Evolutionary conservation across 371 early-diverging fungal genomes (phyloP).

Genomic region (Rhizopus delemar): DNA sequence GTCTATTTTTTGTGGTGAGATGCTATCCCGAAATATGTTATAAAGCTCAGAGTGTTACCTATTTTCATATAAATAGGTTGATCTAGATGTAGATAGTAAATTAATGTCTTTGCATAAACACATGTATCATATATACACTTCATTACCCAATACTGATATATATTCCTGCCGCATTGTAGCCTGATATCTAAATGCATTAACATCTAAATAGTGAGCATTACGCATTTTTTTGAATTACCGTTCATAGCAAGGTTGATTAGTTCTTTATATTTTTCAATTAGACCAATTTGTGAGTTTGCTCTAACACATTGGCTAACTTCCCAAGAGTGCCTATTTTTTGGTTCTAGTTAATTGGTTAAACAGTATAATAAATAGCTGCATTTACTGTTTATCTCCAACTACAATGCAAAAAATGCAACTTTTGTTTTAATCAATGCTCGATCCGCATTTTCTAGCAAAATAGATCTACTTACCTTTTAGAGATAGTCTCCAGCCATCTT

Average conservation of each 20-base stretch:
- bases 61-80: not conserved
- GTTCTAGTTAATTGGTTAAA: not conserved
- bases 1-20: not conserved
- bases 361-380: not conserved
- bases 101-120: not conserved
- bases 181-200: not conserved
- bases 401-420: not conserved
- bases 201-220: not conserved
- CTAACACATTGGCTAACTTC: not conserved
- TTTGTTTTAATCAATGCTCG: not conserved
- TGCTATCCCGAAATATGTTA: not conserved
- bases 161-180: not conserved
- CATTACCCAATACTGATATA: not conserved
- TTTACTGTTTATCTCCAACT: constrained; percentile 2
- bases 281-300: constrained; percentile 1
- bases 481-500: constrained; percentile 1
- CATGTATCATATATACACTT: not conserved
- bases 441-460: not conserved
- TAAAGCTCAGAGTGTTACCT: not conserved
- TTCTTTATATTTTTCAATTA: not conserved
- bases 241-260: not conserved
- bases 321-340: not conserved
- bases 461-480: constrained; percentile 1
- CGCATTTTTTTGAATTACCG: not conserved
- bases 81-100: not conserved